Evolutionary conservation across 768 basidiomycete genomes (phyloP).

Genomic region (Tricholomella constricta): DNA sequence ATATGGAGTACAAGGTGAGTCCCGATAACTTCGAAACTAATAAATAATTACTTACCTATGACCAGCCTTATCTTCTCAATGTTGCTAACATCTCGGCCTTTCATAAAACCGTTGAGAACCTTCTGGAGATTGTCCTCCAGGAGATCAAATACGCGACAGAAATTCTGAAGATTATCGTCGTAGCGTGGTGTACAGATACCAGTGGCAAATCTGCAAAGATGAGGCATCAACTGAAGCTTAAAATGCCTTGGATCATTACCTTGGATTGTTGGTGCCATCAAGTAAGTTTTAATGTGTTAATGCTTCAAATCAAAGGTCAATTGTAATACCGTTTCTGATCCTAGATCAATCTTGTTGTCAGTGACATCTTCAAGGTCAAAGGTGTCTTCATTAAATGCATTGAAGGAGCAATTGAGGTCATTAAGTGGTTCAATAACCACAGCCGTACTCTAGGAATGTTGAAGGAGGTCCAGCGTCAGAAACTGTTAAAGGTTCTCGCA

Average conservation of each 20-base stretch:
- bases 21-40: not conserved
- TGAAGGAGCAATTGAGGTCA: constrained; percentile 14
- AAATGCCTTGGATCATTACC: constrained; percentile 15
- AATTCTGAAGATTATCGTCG: constrained; percentile 10
- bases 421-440: constrained; percentile 33
- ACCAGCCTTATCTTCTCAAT: constrained; percentile 19
- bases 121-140: constrained; percentile 21
- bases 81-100: constrained; percentile 22
- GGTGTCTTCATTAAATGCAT: constrained; percentile 4
- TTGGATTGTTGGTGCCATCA: constrained; percentile 29
- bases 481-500: constrained; percentile 4
- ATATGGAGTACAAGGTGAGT: constrained; percentile 24
- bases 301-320: too few species aligned
- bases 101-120: constrained; percentile 26
- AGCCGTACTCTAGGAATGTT: constrained; percentile 20
- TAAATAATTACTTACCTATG: not conserved
- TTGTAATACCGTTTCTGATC: constrained; percentile 14
- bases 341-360: constrained; percentile 24
- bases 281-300: constrained; percentile 20
- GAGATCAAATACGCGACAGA: constrained; percentile 21
- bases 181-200: constrained; percentile 25
- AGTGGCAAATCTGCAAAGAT: constrained; percentile 22
- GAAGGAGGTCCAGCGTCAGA: constrained; percentile 12
- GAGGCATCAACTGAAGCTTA: constrained; percentile 12
- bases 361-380: constrained; percentile 22